Evolutionary conservation across 495 filamentous ascomycete species (phyloP), one percentile per base, ranked within the genome.

Genomic region (Aspergillus homomorphus): DNA sequence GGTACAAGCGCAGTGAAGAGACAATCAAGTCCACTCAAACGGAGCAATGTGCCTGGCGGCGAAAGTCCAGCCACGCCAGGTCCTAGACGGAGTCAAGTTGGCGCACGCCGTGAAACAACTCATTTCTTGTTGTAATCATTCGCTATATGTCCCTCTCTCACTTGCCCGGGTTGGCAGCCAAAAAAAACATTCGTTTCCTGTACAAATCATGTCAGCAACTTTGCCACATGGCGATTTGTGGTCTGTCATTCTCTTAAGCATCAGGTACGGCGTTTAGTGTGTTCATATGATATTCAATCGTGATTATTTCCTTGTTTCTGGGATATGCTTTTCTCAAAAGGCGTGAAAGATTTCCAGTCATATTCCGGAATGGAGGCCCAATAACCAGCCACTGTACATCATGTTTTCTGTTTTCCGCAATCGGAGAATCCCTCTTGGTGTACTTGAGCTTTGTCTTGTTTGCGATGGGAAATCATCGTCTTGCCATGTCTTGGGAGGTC

Each of bases 21-120:
- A 30, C 69, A 66, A 10, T 77, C 75, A 10, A 79, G 76, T 54
- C 75, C 76, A 15, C 58, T 76, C 21, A 78, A 79, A 49, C 66
- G 67, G 51, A 79, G 68, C 61, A 79, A 73, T 45, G 64, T 76
- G 6, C 71, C 78, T n/a, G 67, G 63, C 21, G 59, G 63, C 23
- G 53, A 64, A 22, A 72, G 67, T 45, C 66, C 72, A 8, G 54
- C 63, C 19, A 63, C 62, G n/a, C 58, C 69, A 26, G 62, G 62
- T 51, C 63, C 72, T n/a, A 71, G 69, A 42, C 59, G 62, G 56
- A 67, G 58, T 55, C 65, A 69, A 45, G 45, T 70, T 10, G 54
- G 62, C 15, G 24, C 56, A 16, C 71, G 71, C 33, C 74, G 73
- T 44, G 73, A 79, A 59, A 74, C 69, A n/a, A 74, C 73, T 14